Percentiles rank a stretch among this genome's conserved stretches.
phyloP scores from a whole-genome alignment of 768 basidiomycete genomes.

The Ephemerocybe angulata region DNA sequence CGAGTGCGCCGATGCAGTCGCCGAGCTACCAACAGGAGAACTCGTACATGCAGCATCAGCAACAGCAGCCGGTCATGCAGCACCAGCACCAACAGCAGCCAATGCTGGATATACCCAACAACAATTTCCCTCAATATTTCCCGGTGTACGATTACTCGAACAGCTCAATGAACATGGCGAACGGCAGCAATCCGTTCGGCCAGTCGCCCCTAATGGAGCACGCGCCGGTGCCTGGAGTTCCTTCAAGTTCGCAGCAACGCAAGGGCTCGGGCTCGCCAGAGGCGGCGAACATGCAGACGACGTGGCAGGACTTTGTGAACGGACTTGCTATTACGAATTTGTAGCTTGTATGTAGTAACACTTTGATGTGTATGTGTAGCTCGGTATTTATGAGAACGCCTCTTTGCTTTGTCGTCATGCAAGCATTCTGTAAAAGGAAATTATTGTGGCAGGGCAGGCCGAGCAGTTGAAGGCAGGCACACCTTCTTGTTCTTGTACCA shows the following conservation, averaged over 20 bases:
- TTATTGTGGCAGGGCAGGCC: not conserved
- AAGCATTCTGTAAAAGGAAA: constrained; percentile 2
- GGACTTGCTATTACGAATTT: constrained; percentile 29
- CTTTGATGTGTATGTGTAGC: not conserved
- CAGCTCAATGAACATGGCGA: constrained; percentile 28
- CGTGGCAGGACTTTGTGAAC: constrained; percentile 63
- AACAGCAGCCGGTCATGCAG: constrained; percentile 23
- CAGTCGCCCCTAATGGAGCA: constrained; percentile 9
- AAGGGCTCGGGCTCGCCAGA: constrained; percentile 56
- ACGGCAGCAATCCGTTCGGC: constrained; percentile 9
- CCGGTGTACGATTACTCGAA: constrained; percentile 68
- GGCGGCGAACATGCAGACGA: constrained; percentile 50
- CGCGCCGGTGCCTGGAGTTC: constrained; percentile 6
- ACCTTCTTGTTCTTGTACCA: not conserved
- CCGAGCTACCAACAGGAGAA: constrained; percentile 33
- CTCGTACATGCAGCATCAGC: constrained; percentile 31
- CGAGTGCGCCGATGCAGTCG: constrained; percentile 25
- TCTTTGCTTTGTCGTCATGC: not conserved
- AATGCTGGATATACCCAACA: constrained; percentile 9
- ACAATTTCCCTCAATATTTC: constrained; percentile 65
- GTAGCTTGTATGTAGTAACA: constrained; percentile 9
- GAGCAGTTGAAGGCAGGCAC: constrained; percentile 1
- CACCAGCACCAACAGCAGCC: constrained; percentile 22
- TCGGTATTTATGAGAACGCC: not conserved
- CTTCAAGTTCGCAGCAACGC: constrained; percentile 31